Evolutionary conservation across 208 protist species (phyloP).

Genomic region (Leptomonas pyrrhocoris): DNA sequence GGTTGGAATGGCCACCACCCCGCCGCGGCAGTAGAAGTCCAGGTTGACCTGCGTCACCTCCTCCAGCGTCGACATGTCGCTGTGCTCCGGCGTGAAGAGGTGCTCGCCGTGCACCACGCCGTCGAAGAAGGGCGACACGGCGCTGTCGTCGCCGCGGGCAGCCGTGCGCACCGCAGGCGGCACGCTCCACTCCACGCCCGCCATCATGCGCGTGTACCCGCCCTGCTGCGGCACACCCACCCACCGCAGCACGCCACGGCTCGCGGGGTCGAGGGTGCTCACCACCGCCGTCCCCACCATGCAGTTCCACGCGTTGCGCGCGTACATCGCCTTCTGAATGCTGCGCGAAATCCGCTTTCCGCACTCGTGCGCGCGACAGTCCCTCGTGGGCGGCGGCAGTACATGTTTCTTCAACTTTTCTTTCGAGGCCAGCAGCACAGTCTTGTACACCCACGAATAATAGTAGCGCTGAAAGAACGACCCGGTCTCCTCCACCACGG

Average conservation of each 20-base stretch:
- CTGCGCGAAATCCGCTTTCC: slow-evolving; percentile 44
- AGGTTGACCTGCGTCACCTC: slow-evolving; percentile 39
- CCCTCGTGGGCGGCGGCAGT: slow-evolving; percentile 36
- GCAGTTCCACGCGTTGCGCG: slow-evolving; percentile 51
- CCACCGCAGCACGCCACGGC: slow-evolving; percentile 63
- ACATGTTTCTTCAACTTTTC: slow-evolving; percentile 48
- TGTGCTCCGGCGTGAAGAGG: slow-evolving; percentile 50
- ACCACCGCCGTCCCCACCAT: slow-evolving; percentile 48
- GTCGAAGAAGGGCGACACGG: slow-evolving; percentile 43
- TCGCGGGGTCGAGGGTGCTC: slow-evolving; percentile 37
- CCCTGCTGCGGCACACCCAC: slow-evolving; percentile 66
- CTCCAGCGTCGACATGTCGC: slow-evolving; percentile 62
- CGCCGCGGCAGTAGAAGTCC: slow-evolving; percentile 13
- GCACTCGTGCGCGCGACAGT: slow-evolving; percentile 37
- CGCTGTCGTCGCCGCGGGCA: slow-evolving; percentile 16
- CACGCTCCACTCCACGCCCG: slow-evolving; percentile 71
- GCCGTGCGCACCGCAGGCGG: slow-evolving; percentile 34
- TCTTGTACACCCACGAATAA: slow-evolving; percentile 54
- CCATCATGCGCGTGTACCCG: slow-evolving; percentile 53
- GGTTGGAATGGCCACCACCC: slow-evolving; percentile 23
- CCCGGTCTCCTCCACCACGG: slow-evolving; percentile 37
- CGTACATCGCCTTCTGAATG: slow-evolving; percentile 31
- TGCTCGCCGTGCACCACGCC: slow-evolving; percentile 67
- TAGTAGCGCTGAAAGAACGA: slow-evolving; percentile 42
- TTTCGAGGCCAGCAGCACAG: slow-evolving; percentile 38